Percentiles rank a stretch among this genome's conserved stretches.
phyloP scores from a whole-genome alignment of 495 filamentous ascomycete genomes.

The Copromyces sp. region DNA sequence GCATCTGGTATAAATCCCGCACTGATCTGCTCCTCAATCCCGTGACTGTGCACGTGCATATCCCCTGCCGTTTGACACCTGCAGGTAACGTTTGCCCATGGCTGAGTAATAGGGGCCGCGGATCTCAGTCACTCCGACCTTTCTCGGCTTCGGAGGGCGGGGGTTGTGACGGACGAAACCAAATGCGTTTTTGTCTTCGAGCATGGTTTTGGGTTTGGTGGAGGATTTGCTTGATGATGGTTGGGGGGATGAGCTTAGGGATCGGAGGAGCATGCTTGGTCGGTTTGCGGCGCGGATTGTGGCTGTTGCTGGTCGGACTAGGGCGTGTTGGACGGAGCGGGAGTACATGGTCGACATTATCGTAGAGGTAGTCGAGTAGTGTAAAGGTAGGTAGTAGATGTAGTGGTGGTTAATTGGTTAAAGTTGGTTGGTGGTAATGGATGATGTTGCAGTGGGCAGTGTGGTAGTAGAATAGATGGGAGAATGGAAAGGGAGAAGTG shows the following conservation, averaged over 20 bases:
- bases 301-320: background rate
- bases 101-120: constrained; percentile 47
- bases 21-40: no score
- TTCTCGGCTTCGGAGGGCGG: constrained; percentile 38
- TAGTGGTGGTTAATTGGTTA: background rate
- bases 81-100: constrained; percentile 44
- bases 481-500: background rate
- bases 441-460: background rate
- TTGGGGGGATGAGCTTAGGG: background rate
- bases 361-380: no score
- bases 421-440: background rate
- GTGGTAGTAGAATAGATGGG: background rate
- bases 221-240: background rate
- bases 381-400: no score
- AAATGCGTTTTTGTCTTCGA: constrained; percentile 43
- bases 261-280: background rate
- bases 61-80: no score
- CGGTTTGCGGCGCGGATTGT: background rate
- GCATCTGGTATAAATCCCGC: no score
- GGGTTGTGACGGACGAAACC: constrained; percentile 46
- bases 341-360: background rate
- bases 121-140: constrained; percentile 44
- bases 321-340: background rate
- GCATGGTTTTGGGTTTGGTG: constrained; percentile 19
- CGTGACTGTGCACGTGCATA: no score